Percentiles rank a stretch among this genome's conserved stretches.
Conservation (phyloP, 495 filamentous ascomycete species). For the Endocarpon pusillum region DNA sequence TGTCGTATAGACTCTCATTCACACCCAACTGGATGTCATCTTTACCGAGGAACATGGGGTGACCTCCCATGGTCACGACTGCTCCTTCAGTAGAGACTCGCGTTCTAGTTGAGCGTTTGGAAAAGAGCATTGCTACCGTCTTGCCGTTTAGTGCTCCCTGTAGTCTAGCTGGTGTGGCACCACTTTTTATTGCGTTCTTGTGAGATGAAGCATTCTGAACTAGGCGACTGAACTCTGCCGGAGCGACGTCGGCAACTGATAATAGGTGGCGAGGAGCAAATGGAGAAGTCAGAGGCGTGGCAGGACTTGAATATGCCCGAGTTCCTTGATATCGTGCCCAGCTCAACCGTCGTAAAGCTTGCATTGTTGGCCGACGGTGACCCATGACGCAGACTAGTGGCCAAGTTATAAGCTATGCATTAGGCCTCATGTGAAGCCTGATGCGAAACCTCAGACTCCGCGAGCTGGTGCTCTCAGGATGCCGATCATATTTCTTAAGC, state of each 20-base stretch:
- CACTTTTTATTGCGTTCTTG: slow-evolving; percentile 64
- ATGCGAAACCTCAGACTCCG: no score
- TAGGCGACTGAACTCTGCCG: slow-evolving; percentile 60
- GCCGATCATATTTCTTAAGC: no score
- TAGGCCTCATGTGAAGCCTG: no score
- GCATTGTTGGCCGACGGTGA: no score
- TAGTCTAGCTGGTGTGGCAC: slow-evolving; percentile 35
- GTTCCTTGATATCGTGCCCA: no score
- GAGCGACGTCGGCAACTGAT: slow-evolving; percentile 70
- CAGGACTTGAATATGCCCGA: no score
- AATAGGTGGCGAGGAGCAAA: slow-evolving; percentile 66
- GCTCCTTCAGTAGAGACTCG: slow-evolving; percentile 85
- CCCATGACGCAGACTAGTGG: no score
- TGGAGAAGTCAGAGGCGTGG: no score
- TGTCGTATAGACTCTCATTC: slow-evolving; percentile 85
- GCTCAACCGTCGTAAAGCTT: no score
- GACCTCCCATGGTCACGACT: slow-evolving; percentile 64
- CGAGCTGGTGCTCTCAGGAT: no score
- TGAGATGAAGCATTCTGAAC: slow-evolving; percentile 62
- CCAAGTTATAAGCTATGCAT: no score
- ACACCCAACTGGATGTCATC: slow-evolving; percentile 93
- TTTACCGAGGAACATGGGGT: slow-evolving; percentile 90
- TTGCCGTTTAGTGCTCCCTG: slow-evolving; percentile 44
- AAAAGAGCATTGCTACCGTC: slow-evolving; percentile 91
- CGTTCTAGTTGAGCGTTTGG: slow-evolving; percentile 82